Conservation (phyloP, 75 land plant species). For the Cryptomeria japonica region DNA sequence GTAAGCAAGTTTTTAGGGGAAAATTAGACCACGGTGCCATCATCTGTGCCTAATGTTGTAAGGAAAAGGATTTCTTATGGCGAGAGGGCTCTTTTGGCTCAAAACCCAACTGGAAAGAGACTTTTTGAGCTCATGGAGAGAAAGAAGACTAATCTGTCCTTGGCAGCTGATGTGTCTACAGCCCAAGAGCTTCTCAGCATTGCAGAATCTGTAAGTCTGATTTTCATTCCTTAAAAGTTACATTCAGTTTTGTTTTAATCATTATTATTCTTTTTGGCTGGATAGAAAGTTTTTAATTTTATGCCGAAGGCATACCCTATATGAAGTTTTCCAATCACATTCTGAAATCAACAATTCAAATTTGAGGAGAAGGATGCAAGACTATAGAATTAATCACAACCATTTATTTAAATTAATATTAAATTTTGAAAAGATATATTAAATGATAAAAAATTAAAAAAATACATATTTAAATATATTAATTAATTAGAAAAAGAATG, state of each 20-base stretch:
- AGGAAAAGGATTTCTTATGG: conserved; percentile 45
- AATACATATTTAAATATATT: too few species aligned
- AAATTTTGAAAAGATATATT: too few species aligned
- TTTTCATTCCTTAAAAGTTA: background rate
- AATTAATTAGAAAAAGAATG: too few species aligned
- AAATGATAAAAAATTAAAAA: too few species aligned
- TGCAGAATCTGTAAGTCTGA: conserved; percentile 64
- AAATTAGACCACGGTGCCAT: conserved; percentile 65
- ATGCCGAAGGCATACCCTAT: too few species aligned
- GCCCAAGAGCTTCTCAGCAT: conserved; percentile 74
- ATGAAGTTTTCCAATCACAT: too few species aligned
- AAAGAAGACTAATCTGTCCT: conserved; percentile 81
- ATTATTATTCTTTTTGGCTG: background rate
- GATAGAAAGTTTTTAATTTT: background rate
- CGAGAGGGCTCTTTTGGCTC: conserved; percentile 66
- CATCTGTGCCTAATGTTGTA: background rate
- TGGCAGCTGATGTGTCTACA: conserved; percentile 93
- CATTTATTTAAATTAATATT: too few species aligned
- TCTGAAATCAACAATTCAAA: too few species aligned
- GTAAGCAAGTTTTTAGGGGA: conserved; percentile 68
- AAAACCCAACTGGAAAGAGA: conserved; percentile 76
- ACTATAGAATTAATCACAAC: too few species aligned
- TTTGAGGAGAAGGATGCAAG: too few species aligned
- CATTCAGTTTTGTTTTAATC: background rate
- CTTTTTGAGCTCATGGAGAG: conserved; percentile 86